A percentile compares a stretch with the other conserved stretches of the same genome.
These are phyloP conservation scores for Aspergillus mulundensis DNA, from an alignment of 495 filamentous ascomycete species.

Conservation along the genomic window DNA sequence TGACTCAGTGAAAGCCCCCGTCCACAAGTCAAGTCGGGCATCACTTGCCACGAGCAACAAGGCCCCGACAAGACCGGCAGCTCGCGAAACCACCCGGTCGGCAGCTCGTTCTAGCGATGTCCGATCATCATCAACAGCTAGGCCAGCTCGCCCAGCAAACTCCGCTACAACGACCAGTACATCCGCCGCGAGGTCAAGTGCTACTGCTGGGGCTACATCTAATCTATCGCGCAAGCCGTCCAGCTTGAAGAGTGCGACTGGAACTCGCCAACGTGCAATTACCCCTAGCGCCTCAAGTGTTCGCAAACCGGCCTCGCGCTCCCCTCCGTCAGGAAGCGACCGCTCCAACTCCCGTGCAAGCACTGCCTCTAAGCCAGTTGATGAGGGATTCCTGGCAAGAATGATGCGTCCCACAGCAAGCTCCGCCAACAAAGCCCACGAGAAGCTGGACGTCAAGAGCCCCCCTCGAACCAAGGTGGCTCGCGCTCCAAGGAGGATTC, in stretches of 20 bases:
- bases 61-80: constrained; percentile 26
- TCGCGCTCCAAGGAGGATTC: constrained; percentile 16
- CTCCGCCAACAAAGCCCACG: constrained; percentile 71
- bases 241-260: constrained; percentile 28
- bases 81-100: constrained; percentile 28
- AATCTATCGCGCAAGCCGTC: constrained; percentile 43
- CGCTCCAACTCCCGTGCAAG: constrained; percentile 42
- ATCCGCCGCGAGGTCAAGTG: constrained; percentile 49
- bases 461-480: constrained; percentile 28
- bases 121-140: constrained; percentile 61
- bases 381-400: constrained; percentile 77
- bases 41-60: constrained; percentile 29
- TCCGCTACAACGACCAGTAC: constrained; percentile 61
- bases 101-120: constrained; percentile 45
- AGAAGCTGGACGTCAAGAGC: constrained; percentile 55
- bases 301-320: constrained; percentile 38
- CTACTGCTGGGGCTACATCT: constrained; percentile 24
- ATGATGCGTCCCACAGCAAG: constrained; percentile 91
- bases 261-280: constrained; percentile 19
- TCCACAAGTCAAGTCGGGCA: constrained; percentile 32
- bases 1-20: constrained; percentile 27
- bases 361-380: constrained; percentile 44
- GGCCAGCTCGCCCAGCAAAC: constrained; percentile 55
- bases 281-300: constrained; percentile 23
- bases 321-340: constrained; percentile 34